Evolutionary conservation across 2,329 filamentous ascomycete genomes (phyloP), one percentile per base, ranked within the genome.

Genomic region (Ophiocordyceps unilateralis): DNA sequence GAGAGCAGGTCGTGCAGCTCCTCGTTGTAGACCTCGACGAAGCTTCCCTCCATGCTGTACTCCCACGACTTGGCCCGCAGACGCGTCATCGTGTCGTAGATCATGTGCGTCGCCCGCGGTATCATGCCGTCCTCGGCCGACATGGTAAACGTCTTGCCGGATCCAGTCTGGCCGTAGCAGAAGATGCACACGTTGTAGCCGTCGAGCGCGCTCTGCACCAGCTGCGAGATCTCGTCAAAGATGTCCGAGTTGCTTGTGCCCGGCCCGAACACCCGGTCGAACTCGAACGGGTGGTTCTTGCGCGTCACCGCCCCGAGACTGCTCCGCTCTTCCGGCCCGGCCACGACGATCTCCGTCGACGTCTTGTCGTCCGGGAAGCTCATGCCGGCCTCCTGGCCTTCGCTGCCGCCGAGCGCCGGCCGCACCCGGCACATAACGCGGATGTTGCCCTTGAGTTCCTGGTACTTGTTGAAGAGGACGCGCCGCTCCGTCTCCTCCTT

Each of bases 181-280:
- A 98, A 94, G 48, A 98, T 96, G 62, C 89, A 96, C 42, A 98
- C 91, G 52, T 96, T 98, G 67, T 94, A 98, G 1, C 91, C 91
- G 55, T 98, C 91, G 34, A 98, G 70, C 0, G 93, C 91, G 51
- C 85, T 93, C 62, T 98, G 91, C 1, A 98, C 88, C 28, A 98
- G 74, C 58, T 98, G 91, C 44, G 86, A 93, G 56, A 96, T 96
- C 58, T 98, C 91, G 44, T 84, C 85, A 57, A 98, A 98, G 1
- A 98, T 80, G 50, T 93, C 82, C 17, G 76, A 70, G 56, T 98
- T 98, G 50, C 81, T 74, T 1, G 81, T 77, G 0, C 66, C 62
- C 0, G 88, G 87, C 1, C 79, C 73, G 55, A 98, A 98, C 0
- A 96, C 88, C 8, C 88, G 81, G 55, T 98, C 91, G 56, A 96